These are phyloP conservation scores for Cercophora sp. DNA, from an alignment of 495 filamentous ascomycete species.

Conservation along the genomic window DNA sequence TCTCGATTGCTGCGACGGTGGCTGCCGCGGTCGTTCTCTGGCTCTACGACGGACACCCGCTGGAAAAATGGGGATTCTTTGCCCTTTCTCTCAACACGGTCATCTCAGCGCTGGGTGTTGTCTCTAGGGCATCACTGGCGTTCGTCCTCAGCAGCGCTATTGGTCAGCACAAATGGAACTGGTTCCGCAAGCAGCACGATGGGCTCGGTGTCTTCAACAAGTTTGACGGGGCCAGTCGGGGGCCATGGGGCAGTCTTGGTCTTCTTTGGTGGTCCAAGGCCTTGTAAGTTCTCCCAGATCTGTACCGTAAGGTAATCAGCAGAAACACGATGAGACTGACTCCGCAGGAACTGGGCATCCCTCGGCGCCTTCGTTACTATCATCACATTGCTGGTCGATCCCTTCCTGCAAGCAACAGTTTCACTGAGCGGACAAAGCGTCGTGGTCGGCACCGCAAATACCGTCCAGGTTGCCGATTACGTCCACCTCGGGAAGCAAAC, in stretches of 20 bases:
- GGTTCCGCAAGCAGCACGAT: background rate
- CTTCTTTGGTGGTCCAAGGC: slow-evolving; percentile 1
- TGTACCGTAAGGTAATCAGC: too few species aligned
- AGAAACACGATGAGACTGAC: background rate
- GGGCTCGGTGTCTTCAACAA: slow-evolving; percentile 2
- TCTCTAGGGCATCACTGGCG: background rate
- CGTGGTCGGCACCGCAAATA: background rate
- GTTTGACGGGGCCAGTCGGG: slow-evolving; percentile 2
- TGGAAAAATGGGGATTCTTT: background rate
- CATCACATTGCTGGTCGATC: slow-evolving; percentile 2
- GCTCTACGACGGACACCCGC: background rate
- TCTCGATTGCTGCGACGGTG: background rate
- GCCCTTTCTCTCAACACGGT: background rate
- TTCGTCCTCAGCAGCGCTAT: background rate
- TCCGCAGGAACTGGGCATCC: slow-evolving; percentile 3
- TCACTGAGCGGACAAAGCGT: slow-evolving; percentile 1
- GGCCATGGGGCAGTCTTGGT: background rate
- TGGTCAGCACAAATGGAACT: slow-evolving; percentile 8
- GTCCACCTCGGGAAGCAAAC: background rate
- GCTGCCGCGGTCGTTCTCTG: background rate
- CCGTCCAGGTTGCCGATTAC: background rate
- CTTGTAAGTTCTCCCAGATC: background rate
- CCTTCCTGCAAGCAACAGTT: background rate
- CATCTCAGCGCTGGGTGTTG: slow-evolving; percentile 1
- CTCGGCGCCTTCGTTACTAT: slow-evolving; percentile 1